Evolutionary conservation across 1,139 yeast genomes (phyloP), one percentile per base, ranked within the genome.

Genomic region (Hansenula lynferdii): DNA sequence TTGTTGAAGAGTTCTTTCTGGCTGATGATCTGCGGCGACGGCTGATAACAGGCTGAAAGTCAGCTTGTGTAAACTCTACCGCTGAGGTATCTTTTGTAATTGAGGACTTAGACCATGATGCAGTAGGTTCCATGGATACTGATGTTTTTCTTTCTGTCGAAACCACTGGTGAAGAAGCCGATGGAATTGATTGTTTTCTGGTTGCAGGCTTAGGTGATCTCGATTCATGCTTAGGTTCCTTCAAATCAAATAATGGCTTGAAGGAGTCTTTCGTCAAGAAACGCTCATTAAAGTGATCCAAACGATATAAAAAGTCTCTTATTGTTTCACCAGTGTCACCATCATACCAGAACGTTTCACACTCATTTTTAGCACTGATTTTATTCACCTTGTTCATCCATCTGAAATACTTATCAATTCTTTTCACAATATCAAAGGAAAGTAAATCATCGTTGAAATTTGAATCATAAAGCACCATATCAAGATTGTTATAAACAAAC

Each of bases 401-500:
- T 40, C 49, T 44, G 62, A 70, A 20, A 62, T 40, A 35, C 43
- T 45, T 35, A 47, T 44, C 67, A 65, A 61, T 56, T 47, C 12
- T 51, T 35, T 37, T 54, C 54, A 44, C 63, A 50, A 44, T 55
- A 28, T 16, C 41, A 47, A 15, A 44, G 43, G 41, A 60, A 41
- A 37, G 50, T 8, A 52, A 24, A 16, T 44, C 54, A 3, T 47
- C 42, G 12, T 16, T 28, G 12, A 57, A 43, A 36, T 51, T 53
- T n/a, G 56, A 54, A 48, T 83, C 85, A 42, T 78, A 73, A 34
- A 87, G 62, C 19, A 85, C 56, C 6, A 77, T 57, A 29, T 81
- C 89, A 44, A 85, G 60, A 53, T 87, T 86, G 47, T 75, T 72
- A 48, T 74, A 78, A 14, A 86, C 68, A 47, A 74, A 85, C 79